Evolutionary conservation across 805 yeast species (phyloP), one percentile per base, ranked within the genome.

Genomic region (Cyberlindnera amylophila): DNA sequence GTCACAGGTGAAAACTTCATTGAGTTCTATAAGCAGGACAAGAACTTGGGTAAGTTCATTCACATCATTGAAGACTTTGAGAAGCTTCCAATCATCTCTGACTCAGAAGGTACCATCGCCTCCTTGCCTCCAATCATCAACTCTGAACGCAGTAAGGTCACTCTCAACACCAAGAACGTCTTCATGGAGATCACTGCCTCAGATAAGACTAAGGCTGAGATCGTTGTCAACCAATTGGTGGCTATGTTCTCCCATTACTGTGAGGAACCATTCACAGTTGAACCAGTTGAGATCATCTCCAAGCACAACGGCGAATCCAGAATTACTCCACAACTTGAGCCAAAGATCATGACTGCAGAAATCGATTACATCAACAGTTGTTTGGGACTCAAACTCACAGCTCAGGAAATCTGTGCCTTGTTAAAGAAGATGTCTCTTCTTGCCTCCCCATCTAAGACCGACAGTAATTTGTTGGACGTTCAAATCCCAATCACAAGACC

Each of bases 101-200:
- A 93, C 66, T 65, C 82, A 44, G 72, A 79, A 32, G 76, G 82
- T 57, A 74, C 76, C 8, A 93, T 93, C 40, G 82, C 95, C 57
- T 90, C 98, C 6, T 67, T 93, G 72, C 99, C 99, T 39, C 99
- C 99, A 51, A 84, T 93, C 61, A 95, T 93, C 71, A 93, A 93
- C 71, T 84, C 96, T 30, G 83, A 93, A 59, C 86, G 75, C 61
- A 82, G 96, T 39, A 95, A 95, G 70, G 87, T 93, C 57, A 72
- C 93, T 15, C 66, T 89, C 50, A 74, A 86, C 44, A 91, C 99
- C 48, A 81, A 70, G 53, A 90, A 93, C 58, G 86, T 95, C 47
- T 88, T 91, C 64, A 81, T 93, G 56, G 99, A 93, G 53, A 78
- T 88, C 45, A 91, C 98, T 14, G 99, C 96, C 52, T 87, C 96